A percentile compares a stretch with the other conserved stretches of the same genome.
Evolutionary conservation across 495 filamentous ascomycete genomes (phyloP).

Genomic region (Talaromyces thailandensis): DNA sequence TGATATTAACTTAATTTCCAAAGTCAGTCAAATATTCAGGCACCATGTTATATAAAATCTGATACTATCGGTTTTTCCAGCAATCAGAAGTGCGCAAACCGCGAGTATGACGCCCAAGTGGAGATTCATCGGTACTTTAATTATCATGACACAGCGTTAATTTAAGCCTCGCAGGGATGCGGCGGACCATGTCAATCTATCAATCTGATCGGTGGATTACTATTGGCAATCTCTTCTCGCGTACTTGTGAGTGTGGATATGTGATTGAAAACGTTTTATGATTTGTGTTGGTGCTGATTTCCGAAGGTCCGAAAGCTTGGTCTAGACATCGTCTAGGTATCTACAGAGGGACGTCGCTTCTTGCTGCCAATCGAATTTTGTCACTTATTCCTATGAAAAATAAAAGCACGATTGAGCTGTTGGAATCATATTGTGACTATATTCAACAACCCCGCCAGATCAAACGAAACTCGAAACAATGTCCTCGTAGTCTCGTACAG

Average conservation of each 20-base stretch:
- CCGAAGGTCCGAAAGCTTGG: background rate
- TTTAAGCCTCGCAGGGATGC: background rate
- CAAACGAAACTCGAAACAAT: background rate
- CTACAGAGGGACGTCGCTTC: background rate
- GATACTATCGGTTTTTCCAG: background rate
- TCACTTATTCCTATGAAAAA: too few relatives aligned
- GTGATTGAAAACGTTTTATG: background rate
- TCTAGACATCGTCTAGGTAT: too few relatives aligned
- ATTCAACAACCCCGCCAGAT: background rate
- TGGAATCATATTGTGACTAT: too few relatives aligned
- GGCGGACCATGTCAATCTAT: background rate
- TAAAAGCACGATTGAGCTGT: too few relatives aligned
- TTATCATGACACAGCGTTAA: constrained; percentile 3
- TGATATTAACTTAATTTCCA: background rate
- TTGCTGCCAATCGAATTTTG: background rate
- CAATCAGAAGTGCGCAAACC: background rate
- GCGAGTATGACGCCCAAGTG: background rate
- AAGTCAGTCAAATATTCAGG: background rate
- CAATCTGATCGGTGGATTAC: background rate
- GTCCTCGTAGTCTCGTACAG: background rate
- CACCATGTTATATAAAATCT: too few relatives aligned
- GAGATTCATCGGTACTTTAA: background rate
- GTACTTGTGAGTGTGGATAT: background rate
- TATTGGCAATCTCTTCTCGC: background rate
- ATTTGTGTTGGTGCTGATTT: background rate